These are phyloP conservation scores for Blechomonas ayalai DNA, from an alignment of 208 protist species.

Conservation along the genomic window DNA sequence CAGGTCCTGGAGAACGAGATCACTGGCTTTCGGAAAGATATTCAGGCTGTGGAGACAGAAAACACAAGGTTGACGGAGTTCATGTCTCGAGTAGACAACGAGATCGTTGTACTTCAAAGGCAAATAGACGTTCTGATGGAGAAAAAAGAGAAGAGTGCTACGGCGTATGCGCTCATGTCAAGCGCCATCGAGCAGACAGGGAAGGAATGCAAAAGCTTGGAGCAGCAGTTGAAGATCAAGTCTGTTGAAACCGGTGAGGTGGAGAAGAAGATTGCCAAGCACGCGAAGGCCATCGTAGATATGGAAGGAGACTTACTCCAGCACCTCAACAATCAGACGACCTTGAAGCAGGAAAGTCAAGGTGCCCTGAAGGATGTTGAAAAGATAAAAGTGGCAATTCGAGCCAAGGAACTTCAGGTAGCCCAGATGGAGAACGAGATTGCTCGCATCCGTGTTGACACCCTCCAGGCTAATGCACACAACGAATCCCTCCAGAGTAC, in stretches of 20 bases:
- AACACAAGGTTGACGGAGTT: constrained; percentile 88
- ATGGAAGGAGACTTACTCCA: constrained; percentile 88
- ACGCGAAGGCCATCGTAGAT: constrained; percentile 71
- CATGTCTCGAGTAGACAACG: constrained; percentile 89
- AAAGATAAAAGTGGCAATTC: constrained; percentile 84
- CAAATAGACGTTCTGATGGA: constrained; percentile 83
- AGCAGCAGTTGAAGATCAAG: constrained; percentile 75
- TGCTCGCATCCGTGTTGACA: constrained; percentile 92
- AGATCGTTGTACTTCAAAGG: constrained; percentile 83
- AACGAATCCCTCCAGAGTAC: constrained; percentile 88
- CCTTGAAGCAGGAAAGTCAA: constrained; percentile 90
- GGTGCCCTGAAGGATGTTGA: constrained; percentile 85
- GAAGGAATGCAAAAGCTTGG: constrained; percentile 69
- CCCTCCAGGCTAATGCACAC: constrained; percentile 89
- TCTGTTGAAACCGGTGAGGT: constrained; percentile 50
- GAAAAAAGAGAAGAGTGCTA: constrained; percentile 66
- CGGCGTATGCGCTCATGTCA: constrained; percentile 68
- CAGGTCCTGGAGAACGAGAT: constrained; percentile 92
- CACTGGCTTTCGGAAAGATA: constrained; percentile 77
- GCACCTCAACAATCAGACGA: constrained; percentile 87
- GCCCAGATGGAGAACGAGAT: constrained; percentile 95
- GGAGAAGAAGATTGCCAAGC: constrained; percentile 81
- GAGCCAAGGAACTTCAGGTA: constrained; percentile 91
- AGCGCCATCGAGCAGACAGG: constrained; percentile 74
- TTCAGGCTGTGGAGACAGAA: constrained; percentile 73